Evolutionary conservation across 148 eudicot species (phyloP).

Genomic region (Tetragonia tetragonoides): DNA sequence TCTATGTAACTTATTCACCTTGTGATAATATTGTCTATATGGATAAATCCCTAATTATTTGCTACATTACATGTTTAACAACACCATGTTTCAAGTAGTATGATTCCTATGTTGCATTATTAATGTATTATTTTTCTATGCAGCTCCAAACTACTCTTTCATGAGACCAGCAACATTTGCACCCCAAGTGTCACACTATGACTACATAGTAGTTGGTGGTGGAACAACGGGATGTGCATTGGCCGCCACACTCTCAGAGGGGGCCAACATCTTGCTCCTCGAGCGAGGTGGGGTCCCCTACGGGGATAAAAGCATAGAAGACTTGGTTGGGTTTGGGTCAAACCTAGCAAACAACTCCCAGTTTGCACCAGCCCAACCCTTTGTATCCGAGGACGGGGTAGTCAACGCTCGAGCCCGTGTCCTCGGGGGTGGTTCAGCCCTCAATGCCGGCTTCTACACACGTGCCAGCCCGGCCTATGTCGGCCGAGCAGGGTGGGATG

Average conservation of each 20-base stretch:
- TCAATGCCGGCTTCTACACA: constrained; percentile 53
- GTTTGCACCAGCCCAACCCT: constrained; percentile 39
- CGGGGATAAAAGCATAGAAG: constrained; percentile 27
- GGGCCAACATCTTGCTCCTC: constrained; percentile 35
- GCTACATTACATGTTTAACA: no score
- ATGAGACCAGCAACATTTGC: constrained; percentile 30
- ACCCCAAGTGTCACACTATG: constrained; percentile 27
- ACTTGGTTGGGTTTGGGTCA: constrained; percentile 22
- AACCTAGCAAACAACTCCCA: constrained; percentile 27
- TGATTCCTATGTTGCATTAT: no score
- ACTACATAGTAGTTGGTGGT: constrained; percentile 49
- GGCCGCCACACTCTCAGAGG: constrained; percentile 47
- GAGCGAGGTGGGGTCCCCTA: constrained; percentile 56
- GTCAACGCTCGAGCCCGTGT: constrained; percentile 40
- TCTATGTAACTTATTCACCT: no score
- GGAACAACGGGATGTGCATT: constrained; percentile 49
- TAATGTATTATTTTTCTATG: background rate
- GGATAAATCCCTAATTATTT: no score
- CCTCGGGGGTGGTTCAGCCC: constrained; percentile 47
- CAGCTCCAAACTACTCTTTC: constrained; percentile 39
- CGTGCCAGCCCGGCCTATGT: constrained; percentile 34
- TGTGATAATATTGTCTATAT: no score
- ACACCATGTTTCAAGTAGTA: no score
- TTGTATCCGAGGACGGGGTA: constrained; percentile 52
- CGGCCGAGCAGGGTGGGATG: constrained; percentile 33